phyloP scores from a whole-genome alignment of 2,329 filamentous ascomycete species.

The Ophiostoma triangulosporum region DNA sequence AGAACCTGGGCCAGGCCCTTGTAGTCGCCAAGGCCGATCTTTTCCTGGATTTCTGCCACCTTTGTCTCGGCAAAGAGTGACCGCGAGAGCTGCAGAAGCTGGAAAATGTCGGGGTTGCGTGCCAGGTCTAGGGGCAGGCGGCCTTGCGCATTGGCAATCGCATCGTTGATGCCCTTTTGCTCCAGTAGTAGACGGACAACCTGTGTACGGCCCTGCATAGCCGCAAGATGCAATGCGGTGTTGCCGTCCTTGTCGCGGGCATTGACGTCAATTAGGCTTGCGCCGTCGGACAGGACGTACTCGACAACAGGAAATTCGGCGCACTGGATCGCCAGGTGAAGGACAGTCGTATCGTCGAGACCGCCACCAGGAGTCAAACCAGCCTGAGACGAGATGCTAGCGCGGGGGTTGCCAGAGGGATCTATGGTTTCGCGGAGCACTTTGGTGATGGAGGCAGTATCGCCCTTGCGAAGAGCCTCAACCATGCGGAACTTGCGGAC shows the following conservation, averaged over 20 bases:
- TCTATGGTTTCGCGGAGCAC: slow-evolving; percentile 57
- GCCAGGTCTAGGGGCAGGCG: slow-evolving; percentile 80
- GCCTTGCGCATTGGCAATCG: slow-evolving; percentile 69
- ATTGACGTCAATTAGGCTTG: slow-evolving; percentile 63
- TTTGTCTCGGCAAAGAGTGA: slow-evolving; percentile 83
- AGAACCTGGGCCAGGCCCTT: slow-evolving; percentile 64
- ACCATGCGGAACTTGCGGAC: slow-evolving; percentile 90
- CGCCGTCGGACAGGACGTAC: slow-evolving; percentile 73
- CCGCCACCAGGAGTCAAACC: slow-evolving; percentile 26
- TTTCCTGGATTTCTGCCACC: slow-evolving; percentile 67
- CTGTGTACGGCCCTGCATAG: slow-evolving; percentile 63
- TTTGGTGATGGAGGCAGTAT: slow-evolving; percentile 79
- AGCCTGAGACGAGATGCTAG: slow-evolving; percentile 41
- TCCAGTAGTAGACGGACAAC: slow-evolving; percentile 77
- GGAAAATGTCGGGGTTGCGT: slow-evolving; percentile 87
- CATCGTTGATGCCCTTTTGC: slow-evolving; percentile 74
- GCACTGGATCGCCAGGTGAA: slow-evolving; percentile 91
- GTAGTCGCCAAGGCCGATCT: slow-evolving; percentile 63
- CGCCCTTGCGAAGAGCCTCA: slow-evolving; percentile 79
- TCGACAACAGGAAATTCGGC: slow-evolving; percentile 87
- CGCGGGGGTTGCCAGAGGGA: slow-evolving; percentile 33
- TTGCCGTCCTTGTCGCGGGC: slow-evolving; percentile 87
- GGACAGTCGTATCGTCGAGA: slow-evolving; percentile 72
- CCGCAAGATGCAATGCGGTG: slow-evolving; percentile 79
- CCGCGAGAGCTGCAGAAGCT: slow-evolving; percentile 79